Percentiles rank a stretch among this genome's conserved stretches.
These are phyloP conservation scores for Citeromyces nyonsensis DNA, from an alignment of 805 yeast species.

Conservation along the genomic window DNA sequence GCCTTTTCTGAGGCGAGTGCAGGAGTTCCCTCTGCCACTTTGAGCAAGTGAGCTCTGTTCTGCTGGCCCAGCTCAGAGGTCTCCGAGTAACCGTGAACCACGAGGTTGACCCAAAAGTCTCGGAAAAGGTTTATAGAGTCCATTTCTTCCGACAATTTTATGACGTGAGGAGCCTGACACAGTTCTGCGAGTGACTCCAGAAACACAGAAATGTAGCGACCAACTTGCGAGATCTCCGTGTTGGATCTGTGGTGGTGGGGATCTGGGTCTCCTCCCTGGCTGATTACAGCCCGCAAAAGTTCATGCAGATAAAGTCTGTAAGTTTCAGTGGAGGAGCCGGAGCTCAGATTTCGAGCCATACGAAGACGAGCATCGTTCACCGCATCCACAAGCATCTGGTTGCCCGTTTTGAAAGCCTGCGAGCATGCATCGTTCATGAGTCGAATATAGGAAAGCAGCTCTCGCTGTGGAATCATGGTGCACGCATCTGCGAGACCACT, in stretches of 20 bases:
- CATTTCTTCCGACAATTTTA: constrained; percentile 30
- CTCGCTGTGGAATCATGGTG: constrained; percentile 44
- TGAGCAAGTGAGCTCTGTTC: constrained; percentile 32
- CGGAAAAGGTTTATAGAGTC: constrained; percentile 47
- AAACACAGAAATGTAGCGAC: constrained; percentile 45
- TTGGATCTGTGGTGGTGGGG: constrained; percentile 68
- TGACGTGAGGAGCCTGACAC: constrained; percentile 40
- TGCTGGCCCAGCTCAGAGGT: constrained; percentile 35
- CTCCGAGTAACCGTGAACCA: constrained; percentile 74
- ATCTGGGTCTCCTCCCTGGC: constrained; percentile 57
- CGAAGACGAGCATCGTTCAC: constrained; percentile 33
- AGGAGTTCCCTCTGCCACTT: constrained; percentile 79
- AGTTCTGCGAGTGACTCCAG: constrained; percentile 65
- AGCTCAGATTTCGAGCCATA: constrained; percentile 20
- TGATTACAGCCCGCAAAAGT: constrained; percentile 47
- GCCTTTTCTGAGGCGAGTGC: constrained; percentile 74
- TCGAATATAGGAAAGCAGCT: constrained; percentile 46
- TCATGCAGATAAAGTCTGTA: constrained; percentile 47
- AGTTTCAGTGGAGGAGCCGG: constrained; percentile 22
- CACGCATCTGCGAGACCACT: constrained; percentile 52
- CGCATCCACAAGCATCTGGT: constrained; percentile 18
- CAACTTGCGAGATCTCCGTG: constrained; percentile 53
- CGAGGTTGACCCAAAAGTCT: constrained; percentile 89
- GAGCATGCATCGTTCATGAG: constrained; percentile 35
- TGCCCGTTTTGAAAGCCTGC: constrained; percentile 25